Base-by-base conservation (phyloP, 106 monocot species). In the Apostasia ramifera region DNA sequence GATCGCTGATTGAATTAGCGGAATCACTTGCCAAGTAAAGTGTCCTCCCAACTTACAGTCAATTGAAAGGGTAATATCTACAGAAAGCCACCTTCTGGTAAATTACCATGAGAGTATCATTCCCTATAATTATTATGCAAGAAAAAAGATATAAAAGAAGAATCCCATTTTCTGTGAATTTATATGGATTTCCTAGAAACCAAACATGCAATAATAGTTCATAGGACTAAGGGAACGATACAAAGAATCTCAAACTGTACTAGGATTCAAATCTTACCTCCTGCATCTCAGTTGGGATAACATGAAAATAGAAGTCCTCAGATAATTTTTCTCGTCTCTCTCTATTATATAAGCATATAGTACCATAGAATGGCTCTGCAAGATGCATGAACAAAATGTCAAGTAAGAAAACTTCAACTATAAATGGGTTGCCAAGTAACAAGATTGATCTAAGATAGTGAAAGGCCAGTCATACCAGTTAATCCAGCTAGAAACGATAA, bases 341-440 rank as follows among this genome's bases (percentile, higher is more conserved):
- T 79, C 83, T 87, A 67, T 93, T 98, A 70, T 98, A 98, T 66
- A 98, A 85, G 83, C 97, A 98, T 70, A 98, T 88, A 63, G 97
- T 98, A 49, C 97, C 97, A 83, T 78, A 78, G 73, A 98, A 98
- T 13, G 97, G 97, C 77, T 93, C 98, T 98, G 67, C 73, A 81
- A 74, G 53, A 66, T 53, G 47, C 63, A 83, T 15, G 37, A 45
- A 1, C 14, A 46, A 55, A 47, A 64, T 13, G 51, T 59, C 39
- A 73, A 60, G 14, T 59, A 48, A 61, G 65, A 9, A 57, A 37
- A 59, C 51, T 44, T 51, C 5, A 38, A 40, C 26, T 26, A 26
- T 26, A 41, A 44, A 26, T 51, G n/a, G 11, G n/a, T 38, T 6
- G 47, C 50, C 9, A 60, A 26, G 47, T n/a, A 74, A 48, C 26